Evolutionary conservation across 2,329 filamentous ascomycete genomes (phyloP), one percentile per base, ranked within the genome.

Genomic region (Fusarium siculi): DNA sequence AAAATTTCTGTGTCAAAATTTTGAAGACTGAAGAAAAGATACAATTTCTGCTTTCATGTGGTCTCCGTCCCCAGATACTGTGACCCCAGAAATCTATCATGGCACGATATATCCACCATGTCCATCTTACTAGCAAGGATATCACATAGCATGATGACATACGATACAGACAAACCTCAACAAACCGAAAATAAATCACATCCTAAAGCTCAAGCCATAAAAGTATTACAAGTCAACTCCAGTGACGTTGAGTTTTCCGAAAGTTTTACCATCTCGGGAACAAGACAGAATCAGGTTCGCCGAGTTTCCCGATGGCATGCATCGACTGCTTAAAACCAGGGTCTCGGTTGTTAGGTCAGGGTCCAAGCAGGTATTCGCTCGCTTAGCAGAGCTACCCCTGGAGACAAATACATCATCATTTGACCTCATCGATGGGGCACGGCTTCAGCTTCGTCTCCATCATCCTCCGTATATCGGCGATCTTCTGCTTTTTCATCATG

Each of bases 41-140:
- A 39, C 15, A n/a, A 5, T 9, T 19, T 47, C 9, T 40, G 21
- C 18, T 9, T 28, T 32, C 11, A 36, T 23, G 21, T 21, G 4
- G 37, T 16, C 5, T 28, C 19, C 14, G 7, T 50, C 60, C 36
- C 63, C 40, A 37, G 60, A 65, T 64, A 53, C 7, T 18, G 36
- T 39, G 36, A 65, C 58, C 65, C 52, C 46, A 66, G 66, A 42
- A 49, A 65, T 70, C 65, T 32, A 73, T 73, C 66, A 70, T 71
- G 61, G 56, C 70, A 62, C 58, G 56, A 71, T 68, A 25, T 52
- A 36, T 52, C 59, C 37, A 42, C 55, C 46, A 52, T 44, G 56
- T 44, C 49, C 66, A 71, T 62, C 19, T 49, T 32, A 50, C 32
- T 15, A 53, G 64, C 36, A 34, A 40, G 63, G 63, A 46, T 56